Conservation (phyloP, 768 basidiomycete genomes). For the Kwoniella dendrophila region DNA sequence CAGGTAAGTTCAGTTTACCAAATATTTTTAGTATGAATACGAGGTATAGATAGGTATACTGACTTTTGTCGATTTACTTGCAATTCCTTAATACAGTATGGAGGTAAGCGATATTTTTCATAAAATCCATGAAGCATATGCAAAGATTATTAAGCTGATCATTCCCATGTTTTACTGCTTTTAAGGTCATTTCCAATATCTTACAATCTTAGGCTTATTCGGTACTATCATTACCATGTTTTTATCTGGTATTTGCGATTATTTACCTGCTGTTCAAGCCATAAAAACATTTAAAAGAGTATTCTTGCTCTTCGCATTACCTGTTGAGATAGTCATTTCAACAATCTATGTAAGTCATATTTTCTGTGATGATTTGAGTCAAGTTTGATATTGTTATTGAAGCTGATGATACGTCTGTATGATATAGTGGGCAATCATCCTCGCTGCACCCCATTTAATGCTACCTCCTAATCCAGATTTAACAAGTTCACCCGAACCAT, state of each 20-base stretch:
- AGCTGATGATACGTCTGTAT: neutral
- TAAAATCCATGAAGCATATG: neutral
- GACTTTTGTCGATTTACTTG: constrained; percentile 1
- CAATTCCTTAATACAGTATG: constrained; percentile 45
- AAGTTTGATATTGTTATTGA: neutral
- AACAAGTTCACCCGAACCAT: constrained; percentile 42
- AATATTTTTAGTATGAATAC: neutral
- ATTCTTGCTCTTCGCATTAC: constrained; percentile 68
- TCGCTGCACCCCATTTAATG: constrained; percentile 65
- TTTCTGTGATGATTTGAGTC: neutral
- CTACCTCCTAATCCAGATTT: constrained; percentile 55
- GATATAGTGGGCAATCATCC: constrained; percentile 63
- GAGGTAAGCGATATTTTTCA: constrained; percentile 36
- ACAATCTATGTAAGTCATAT: constrained; percentile 61
- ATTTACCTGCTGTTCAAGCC: constrained; percentile 58
- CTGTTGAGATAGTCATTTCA: constrained; percentile 64
- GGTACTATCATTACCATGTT: constrained; percentile 59
- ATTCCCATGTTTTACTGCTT: neutral
- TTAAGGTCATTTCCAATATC: constrained; percentile 67
- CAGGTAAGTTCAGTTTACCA: constrained; percentile 36
- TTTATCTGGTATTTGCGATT: constrained; percentile 58
- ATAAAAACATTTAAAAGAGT: constrained; percentile 62
- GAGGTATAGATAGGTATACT: neutral
- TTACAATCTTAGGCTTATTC: constrained; percentile 74
- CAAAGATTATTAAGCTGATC: neutral